Conservation (phyloP, 768 basidiomycete genomes). For the Mycena chlorophos region DNA sequence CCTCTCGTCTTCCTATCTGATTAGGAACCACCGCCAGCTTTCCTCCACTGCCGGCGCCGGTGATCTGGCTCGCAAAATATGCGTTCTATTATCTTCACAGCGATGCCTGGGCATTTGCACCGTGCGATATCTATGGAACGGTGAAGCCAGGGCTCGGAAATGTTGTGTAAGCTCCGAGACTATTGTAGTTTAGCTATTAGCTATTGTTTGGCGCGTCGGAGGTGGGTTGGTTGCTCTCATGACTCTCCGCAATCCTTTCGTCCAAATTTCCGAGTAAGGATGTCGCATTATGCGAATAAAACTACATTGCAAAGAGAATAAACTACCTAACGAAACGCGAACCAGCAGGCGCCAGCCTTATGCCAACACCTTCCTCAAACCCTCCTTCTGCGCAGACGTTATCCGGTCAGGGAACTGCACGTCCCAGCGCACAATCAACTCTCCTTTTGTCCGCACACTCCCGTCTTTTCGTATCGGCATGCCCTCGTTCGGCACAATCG, state of each 20-base stretch:
- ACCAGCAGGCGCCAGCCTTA: conserved; percentile 29
- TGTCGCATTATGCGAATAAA: too few species aligned
- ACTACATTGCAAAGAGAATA: background rate
- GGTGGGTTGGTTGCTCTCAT: too few species aligned
- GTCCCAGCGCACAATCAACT: conserved; percentile 81
- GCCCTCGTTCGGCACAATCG: conserved; percentile 71
- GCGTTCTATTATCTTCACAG: background rate
- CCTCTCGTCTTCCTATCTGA: background rate
- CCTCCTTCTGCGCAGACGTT: conserved; percentile 78
- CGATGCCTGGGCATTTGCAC: background rate
- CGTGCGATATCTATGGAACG: background rate
- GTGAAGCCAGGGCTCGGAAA: background rate
- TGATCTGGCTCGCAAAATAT: background rate
- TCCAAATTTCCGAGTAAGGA: too few species aligned
- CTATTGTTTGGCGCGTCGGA: too few species aligned
- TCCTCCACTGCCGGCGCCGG: background rate
- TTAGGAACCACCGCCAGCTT: background rate
- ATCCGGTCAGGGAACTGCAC: conserved; percentile 80
- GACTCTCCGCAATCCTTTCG: too few species aligned
- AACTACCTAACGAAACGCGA: background rate
- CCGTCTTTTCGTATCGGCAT: conserved; percentile 90
- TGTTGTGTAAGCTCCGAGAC: too few species aligned
- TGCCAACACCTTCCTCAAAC: conserved; percentile 64
- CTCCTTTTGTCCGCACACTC: conserved; percentile 70
- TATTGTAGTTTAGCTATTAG: too few species aligned